Percentiles rank a stretch among this genome's conserved stretches.
phyloP scores from a whole-genome alignment of 2,329 filamentous ascomycete species.

The Plenodomus tracheiphilus region DNA sequence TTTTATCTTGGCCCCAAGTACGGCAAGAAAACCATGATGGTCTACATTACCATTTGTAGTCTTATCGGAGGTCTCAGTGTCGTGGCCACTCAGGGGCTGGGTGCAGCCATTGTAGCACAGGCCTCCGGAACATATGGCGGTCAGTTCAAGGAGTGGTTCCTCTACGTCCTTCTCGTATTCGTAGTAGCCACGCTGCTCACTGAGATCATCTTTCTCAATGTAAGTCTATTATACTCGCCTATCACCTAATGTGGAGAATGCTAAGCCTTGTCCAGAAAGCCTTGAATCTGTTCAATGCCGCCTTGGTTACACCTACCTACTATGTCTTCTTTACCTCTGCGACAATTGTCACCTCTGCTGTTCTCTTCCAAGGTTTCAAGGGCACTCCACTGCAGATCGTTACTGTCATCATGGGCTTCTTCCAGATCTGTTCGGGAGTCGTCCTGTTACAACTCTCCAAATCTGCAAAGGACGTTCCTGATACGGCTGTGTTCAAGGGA shows the following conservation, averaged over 20 bases:
- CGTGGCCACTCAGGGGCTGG: slow-evolving; percentile 90
- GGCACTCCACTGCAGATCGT: slow-evolving; percentile 78
- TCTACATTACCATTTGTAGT: slow-evolving; percentile 96
- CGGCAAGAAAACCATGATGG: slow-evolving; percentile 96
- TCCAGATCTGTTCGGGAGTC: slow-evolving; percentile 91
- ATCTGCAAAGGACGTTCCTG: slow-evolving; percentile 95
- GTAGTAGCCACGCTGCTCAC: slow-evolving; percentile 86
- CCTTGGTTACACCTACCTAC: slow-evolving; percentile 95
- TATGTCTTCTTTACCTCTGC: slow-evolving; percentile 98
- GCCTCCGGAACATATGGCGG: slow-evolving; percentile 67
- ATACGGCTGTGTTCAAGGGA: slow-evolving; percentile 86
- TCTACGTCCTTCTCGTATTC: slow-evolving; percentile 90
- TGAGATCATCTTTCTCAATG: slow-evolving; percentile 94
- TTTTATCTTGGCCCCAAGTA: slow-evolving; percentile 84
- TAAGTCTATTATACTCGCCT: slow-evolving; percentile 54
- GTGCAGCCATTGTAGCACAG: slow-evolving; percentile 87
- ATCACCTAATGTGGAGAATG: slow-evolving; percentile 1
- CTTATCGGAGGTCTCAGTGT: slow-evolving; percentile 92
- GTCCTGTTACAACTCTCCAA: slow-evolving; percentile 95
- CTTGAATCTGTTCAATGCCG: slow-evolving; percentile 93
- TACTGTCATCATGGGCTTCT: slow-evolving; percentile 89
- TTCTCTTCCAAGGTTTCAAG: slow-evolving; percentile 93
- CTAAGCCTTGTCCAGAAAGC: slow-evolving; percentile 73
- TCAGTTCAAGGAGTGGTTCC: slow-evolving; percentile 97
- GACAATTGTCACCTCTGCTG: slow-evolving; percentile 90